Base-by-base conservation (phyloP, 2,329 filamentous ascomycete species). In the Aureobasidium sp. region DNA sequence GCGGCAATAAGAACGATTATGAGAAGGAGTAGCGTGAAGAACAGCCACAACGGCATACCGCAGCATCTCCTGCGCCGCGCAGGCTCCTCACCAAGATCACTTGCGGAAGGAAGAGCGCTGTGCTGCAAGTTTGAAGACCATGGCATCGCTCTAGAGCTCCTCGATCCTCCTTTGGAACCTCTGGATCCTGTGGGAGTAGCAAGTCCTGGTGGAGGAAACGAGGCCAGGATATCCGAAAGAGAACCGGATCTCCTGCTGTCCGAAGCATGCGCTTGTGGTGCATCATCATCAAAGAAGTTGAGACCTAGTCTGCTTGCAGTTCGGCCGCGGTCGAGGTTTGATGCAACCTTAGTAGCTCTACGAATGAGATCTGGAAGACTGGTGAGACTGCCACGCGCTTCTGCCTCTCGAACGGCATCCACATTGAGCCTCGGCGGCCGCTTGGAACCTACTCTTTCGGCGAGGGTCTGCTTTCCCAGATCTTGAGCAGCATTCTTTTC, bases 331-430 rank as follows among this genome's bases (percentile, higher is more conserved):
- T 97, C 93, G 63, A 99, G 86, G 75, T 96, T 91, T 0, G 90
- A 85, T 17, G 92, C 93, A 41, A 97, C 78, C 66, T 85, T 86
- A 0, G 93, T 97, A 12, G 94, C 94, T 68, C 94, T 85, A 69
- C 86, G 83, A 67, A 99, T 97, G 64, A 99, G 78, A 72, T 97
- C 94, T 0, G 92, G 89, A 63, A 99, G 78, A 74, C 92, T 97
- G 1, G 94, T 97, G 66, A 96, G 80, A 72, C 92, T 97, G 4
- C 91, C 92, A 70, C 94, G 85, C 1, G 88, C 84, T 73, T 97
- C 91, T 17, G 90, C 89, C 57, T 88, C 86, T 66, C 86, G 84
- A 3, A 96, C 89, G 4, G 89, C 89, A 70, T 92, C 87, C 27
- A 97, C 87, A 70, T 97, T 86, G 4, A 97, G 78, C 39, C 84